These are phyloP conservation scores for Vanrija humicola DNA, from an alignment of 1,284 basidiomycete genomes.

Conservation along the genomic window DNA sequence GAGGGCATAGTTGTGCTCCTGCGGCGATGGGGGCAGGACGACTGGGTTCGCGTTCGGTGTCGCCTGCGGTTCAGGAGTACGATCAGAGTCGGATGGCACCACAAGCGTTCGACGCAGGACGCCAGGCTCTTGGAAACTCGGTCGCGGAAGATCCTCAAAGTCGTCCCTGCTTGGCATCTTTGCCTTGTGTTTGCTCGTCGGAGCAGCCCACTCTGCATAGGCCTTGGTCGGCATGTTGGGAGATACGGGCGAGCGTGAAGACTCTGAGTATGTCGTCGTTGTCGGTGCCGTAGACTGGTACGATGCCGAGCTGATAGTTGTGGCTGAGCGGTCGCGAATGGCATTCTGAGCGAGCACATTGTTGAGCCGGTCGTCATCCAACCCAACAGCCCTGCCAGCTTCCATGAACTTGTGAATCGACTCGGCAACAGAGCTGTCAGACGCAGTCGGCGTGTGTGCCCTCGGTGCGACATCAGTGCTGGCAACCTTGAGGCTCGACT, in stretches of 20 bases:
- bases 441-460: slow-evolving; percentile 12
- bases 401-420: slow-evolving; percentile 30
- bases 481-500: no score
- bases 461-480: no score
- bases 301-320: slow-evolving; percentile 5
- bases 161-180: neutral
- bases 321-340: slow-evolving; percentile 11
- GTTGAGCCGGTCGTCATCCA: slow-evolving; percentile 33
- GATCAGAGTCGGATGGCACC: slow-evolving; percentile 18
- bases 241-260: neutral
- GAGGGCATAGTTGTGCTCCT: neutral
- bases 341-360: slow-evolving; percentile 33
- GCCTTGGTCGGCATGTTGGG: neutral
- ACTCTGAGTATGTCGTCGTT: slow-evolving; percentile 6
- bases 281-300: slow-evolving; percentile 3
- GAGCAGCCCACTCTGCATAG: no score
- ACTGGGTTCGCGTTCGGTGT: neutral
- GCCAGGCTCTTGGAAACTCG: neutral
- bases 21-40: neutral
- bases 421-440: slow-evolving; percentile 24
- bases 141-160: neutral
- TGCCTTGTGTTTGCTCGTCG: neutral
- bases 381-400: slow-evolving; percentile 36
- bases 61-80: slow-evolving; percentile 6
- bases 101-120: slow-evolving; percentile 37